A percentile compares a stretch with the other conserved stretches of the same genome.
Conservation (phyloP, 345 rosid genomes). For the Eucalyptus brandiana region DNA sequence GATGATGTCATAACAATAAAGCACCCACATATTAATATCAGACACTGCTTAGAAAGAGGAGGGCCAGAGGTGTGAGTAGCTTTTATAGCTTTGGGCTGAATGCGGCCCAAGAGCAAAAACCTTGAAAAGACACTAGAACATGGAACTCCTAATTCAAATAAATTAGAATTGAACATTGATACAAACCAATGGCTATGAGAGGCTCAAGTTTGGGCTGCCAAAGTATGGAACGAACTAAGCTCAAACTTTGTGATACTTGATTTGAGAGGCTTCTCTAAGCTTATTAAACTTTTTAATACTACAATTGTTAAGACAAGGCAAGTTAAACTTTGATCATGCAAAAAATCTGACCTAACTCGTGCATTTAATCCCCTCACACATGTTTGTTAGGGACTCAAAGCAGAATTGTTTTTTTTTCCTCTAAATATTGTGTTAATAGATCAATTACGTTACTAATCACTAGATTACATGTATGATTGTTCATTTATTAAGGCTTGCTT, state of each 20-base stretch:
- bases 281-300: neutral
- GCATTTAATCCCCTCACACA: neutral
- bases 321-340: neutral
- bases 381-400: neutral
- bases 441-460: neutral
- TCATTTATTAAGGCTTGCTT: neutral
- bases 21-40: too few relatives aligned
- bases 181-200: neutral
- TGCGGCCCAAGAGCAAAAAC: too few relatives aligned
- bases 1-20: too few relatives aligned
- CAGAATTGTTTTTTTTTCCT: neutral
- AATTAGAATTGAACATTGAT: neutral
- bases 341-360: neutral
- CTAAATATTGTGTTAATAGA: neutral
- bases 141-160: neutral
- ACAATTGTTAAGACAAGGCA: neutral
- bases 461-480: neutral
- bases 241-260: neutral
- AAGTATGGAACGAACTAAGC: neutral
- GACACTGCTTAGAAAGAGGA: too few relatives aligned
- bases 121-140: neutral
- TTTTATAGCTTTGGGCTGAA: too few relatives aligned
- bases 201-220: neutral
- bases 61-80: too few relatives aligned
- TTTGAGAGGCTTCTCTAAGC: neutral